Conservation (phyloP, 495 filamentous ascomycete genomes). For the Sordaria brevicollis region DNA sequence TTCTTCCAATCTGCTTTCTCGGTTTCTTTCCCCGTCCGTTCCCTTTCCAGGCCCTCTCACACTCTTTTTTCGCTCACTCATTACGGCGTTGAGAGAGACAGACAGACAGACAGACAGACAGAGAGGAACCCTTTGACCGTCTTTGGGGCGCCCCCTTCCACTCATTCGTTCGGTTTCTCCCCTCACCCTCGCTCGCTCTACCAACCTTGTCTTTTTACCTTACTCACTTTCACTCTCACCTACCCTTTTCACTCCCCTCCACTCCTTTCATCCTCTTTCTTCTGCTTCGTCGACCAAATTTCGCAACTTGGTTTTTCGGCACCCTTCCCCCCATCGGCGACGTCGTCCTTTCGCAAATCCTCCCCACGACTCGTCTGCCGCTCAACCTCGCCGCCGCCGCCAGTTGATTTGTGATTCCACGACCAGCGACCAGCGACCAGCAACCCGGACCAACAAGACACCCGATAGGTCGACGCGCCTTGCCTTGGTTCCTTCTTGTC, state of each 20-base stretch:
- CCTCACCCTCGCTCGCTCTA: not conserved
- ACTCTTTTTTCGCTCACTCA: conserved; percentile 8
- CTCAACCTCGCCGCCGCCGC: conserved; percentile 3
- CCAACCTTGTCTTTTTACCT: conserved; percentile 14
- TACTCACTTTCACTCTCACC: conserved; percentile 10
- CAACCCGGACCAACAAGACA: conserved; percentile 4
- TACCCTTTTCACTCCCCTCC: conserved; percentile 9
- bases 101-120: too few species aligned
- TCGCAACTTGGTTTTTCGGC: not conserved
- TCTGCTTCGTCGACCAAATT: conserved; percentile 7
- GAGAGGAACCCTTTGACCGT: conserved; percentile 4
- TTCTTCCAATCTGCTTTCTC: not conserved
- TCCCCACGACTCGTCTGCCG: conserved; percentile 20
- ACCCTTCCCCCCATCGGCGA: conserved; percentile 14
- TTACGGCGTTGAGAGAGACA: not conserved
- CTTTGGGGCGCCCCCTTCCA: conserved; percentile 4
- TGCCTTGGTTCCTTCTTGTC: not conserved
- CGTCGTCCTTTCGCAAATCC: conserved; percentile 18
- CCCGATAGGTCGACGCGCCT: conserved; percentile 11
- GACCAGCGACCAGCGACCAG: not conserved
- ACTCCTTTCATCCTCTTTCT: conserved; percentile 5
- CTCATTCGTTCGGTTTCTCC: not conserved
- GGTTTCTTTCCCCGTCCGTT: conserved; percentile 16
- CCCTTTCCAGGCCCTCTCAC: conserved; percentile 14
- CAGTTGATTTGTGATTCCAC: conserved; percentile 2